Percentiles rank a stretch among this genome's conserved stretches.
phyloP scores from a whole-genome alignment of 169 alveolate genomes.

The Cryptosporidium parvum region DNA sequence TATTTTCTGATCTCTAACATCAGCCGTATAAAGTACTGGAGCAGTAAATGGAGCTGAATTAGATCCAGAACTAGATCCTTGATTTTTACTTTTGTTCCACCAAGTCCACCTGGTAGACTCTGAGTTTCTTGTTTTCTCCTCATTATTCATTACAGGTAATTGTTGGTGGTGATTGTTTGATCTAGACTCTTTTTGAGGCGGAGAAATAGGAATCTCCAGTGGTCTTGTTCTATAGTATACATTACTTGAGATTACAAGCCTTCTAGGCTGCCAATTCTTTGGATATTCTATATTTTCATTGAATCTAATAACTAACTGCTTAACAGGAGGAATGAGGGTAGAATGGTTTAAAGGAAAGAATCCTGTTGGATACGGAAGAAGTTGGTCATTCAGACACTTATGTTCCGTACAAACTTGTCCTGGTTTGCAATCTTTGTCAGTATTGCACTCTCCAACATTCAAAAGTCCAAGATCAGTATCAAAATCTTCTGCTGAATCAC shows the following conservation, averaged over 20 bases:
- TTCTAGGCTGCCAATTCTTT: slow-evolving; percentile 70
- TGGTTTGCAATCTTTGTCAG: slow-evolving; percentile 71
- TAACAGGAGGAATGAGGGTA: slow-evolving; percentile 78
- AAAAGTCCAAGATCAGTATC: slow-evolving; percentile 81
- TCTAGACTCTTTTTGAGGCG: slow-evolving; percentile 38
- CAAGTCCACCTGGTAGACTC: slow-evolving; percentile 62
- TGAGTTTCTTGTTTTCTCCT: slow-evolving; percentile 31
- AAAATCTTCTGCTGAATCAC: slow-evolving; percentile 80
- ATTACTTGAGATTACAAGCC: slow-evolving; percentile 51
- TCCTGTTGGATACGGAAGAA: slow-evolving; percentile 77
- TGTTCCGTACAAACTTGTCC: slow-evolving; percentile 76
- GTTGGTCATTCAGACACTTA: slow-evolving; percentile 78
- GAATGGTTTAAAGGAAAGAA: slow-evolving; percentile 77
- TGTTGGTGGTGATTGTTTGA: slow-evolving; percentile 3
- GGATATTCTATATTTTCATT: slow-evolving; percentile 78
- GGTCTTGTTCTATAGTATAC: slow-evolving; percentile 42
- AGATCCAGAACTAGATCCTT: not conserved
- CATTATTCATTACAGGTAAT: not conserved
- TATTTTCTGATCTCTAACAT: slow-evolving; percentile 76
- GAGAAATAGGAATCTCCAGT: slow-evolving; percentile 41
- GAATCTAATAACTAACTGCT: slow-evolving; percentile 73
- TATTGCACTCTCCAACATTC: slow-evolving; percentile 65
- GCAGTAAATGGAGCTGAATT: not conserved
- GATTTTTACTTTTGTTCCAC: slow-evolving; percentile 69
- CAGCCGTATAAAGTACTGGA: slow-evolving; percentile 69